Conservation (phyloP, 73 alveolate species). For the Paramecium caudatum region DNA sequence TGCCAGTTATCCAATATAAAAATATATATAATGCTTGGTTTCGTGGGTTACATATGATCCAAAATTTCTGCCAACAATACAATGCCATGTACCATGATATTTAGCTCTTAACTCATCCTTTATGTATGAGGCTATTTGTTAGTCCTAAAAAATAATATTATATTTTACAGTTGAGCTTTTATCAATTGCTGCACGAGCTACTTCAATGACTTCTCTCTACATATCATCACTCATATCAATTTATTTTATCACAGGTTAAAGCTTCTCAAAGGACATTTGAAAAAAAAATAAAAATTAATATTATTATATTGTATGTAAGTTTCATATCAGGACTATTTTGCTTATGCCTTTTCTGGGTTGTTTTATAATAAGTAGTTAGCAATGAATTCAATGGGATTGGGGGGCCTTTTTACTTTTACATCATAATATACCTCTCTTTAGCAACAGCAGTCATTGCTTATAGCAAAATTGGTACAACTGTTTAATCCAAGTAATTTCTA, state of each 20-base stretch:
- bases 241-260: constrained; percentile 71
- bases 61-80: constrained; percentile 97
- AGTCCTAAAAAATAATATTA: neutral
- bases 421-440: constrained; percentile 79
- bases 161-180: constrained; percentile 50
- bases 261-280: constrained; percentile 70
- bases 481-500: constrained; percentile 87
- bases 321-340: constrained; percentile 26
- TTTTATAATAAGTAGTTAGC: constrained; percentile 87
- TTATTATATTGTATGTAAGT: no score
- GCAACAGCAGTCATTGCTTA: constrained; percentile 90
- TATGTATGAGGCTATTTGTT: constrained; percentile 70
- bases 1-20: constrained; percentile 98
- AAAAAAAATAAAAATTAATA: neutral
- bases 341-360: constrained; percentile 81
- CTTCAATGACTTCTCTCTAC: constrained; percentile 77
- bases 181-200: constrained; percentile 71
- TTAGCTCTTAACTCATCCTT: constrained; percentile 76
- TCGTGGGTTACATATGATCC: constrained; percentile 95
- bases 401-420: constrained; percentile 80
- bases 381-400: constrained; percentile 89
- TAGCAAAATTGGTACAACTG: constrained; percentile 90
- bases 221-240: constrained; percentile 76
- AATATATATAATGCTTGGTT: constrained; percentile 95
- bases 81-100: constrained; percentile 93